phyloP scores from a whole-genome alignment of 305 asterid genomes.

The Rubia occidens region DNA sequence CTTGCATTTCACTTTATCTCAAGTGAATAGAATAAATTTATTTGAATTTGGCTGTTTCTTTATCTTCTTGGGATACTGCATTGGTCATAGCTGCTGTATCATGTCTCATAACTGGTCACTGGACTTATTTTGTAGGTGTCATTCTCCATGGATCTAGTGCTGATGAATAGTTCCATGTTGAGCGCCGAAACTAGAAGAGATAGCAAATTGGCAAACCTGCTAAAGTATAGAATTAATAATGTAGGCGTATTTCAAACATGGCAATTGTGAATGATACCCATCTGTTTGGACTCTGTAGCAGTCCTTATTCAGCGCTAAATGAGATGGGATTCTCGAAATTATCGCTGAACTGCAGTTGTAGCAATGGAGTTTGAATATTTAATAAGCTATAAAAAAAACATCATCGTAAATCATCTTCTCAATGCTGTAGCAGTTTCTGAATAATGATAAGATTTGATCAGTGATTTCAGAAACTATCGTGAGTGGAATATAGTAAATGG shows the following conservation, averaged over 20 bases:
- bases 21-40: neutral
- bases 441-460: too few relatives aligned
- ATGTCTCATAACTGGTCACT: neutral
- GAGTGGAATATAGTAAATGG: too few relatives aligned
- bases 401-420: neutral
- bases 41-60: neutral
- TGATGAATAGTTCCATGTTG: neutral
- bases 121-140: slow-evolving; percentile 1
- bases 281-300: neutral
- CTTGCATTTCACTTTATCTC: neutral
- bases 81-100: too few relatives aligned
- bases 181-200: neutral
- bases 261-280: neutral
- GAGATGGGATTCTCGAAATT: neutral
- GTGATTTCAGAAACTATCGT: too few relatives aligned
- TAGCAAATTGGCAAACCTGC: slow-evolving; percentile 1
- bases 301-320: neutral
- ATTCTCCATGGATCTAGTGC: neutral
- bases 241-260: neutral
- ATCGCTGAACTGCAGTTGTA: neutral
- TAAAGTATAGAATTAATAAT: neutral
- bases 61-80: too few relatives aligned
- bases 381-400: neutral
- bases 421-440: neutral
- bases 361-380: neutral